These are phyloP conservation scores for Alternaria longipes DNA, from an alignment of 2,329 filamentous ascomycete genomes.

Conservation along the genomic window DNA sequence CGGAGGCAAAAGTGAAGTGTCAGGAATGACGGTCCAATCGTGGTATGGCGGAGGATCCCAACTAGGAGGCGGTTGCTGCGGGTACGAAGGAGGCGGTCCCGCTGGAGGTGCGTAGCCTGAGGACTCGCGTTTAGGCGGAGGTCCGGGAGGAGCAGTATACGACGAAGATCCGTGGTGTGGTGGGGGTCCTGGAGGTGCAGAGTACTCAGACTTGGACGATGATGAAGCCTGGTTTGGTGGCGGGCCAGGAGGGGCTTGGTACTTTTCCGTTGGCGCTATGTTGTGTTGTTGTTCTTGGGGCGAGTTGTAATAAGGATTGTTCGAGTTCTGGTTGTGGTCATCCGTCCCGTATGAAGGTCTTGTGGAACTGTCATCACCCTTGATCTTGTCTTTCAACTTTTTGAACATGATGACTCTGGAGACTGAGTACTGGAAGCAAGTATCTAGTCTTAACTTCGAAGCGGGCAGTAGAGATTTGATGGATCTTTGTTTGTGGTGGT, in stretches of 20 bases:
- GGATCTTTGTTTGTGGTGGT: background rate
- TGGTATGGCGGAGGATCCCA: conserved; percentile 67
- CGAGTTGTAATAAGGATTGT: conserved; percentile 37
- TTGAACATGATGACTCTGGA: conserved; percentile 41
- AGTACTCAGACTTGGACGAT: conserved; percentile 27
- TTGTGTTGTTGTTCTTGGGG: conserved; percentile 27
- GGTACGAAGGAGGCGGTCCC: conserved; percentile 36
- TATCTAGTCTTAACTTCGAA: background rate
- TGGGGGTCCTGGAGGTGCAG: conserved; percentile 33
- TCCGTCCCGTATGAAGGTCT: conserved; percentile 24
- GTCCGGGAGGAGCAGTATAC: conserved; percentile 28
- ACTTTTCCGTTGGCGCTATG: conserved; percentile 33
- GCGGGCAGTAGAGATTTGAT: background rate
- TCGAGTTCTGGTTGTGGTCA: conserved; percentile 36
- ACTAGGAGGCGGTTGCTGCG: conserved; percentile 47
- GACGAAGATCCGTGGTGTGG: conserved; percentile 32
- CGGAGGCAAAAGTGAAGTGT: conserved; percentile 76
- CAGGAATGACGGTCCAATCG: conserved; percentile 77
- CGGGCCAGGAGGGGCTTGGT: conserved; percentile 42
- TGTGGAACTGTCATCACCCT: conserved; percentile 36
- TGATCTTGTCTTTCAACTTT: conserved; percentile 49
- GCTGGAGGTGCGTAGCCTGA: conserved; percentile 42
- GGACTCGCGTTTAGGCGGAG: conserved; percentile 32
- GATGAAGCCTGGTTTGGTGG: conserved; percentile 35
- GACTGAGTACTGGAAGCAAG: background rate